Evolutionary conservation across 257 asterid species (phyloP), one percentile per base, ranked within the genome.

Genomic region (Solanum ahanhuiri): DNA sequence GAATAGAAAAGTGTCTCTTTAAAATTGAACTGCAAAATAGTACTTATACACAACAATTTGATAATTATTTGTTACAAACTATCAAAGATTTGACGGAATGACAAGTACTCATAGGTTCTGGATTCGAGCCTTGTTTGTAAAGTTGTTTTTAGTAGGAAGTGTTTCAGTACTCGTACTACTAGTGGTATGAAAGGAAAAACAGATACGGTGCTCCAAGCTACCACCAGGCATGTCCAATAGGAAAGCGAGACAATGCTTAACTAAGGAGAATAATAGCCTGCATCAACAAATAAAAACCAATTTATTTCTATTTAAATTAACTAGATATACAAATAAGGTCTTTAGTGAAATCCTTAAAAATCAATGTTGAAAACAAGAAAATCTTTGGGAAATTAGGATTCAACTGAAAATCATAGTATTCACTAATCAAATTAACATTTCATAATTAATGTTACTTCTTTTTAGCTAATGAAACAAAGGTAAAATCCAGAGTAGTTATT

Each of bases 91-190:
- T 7, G 9, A 37, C 41, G 9, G 9, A 37, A 37, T 37, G 41
- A 0, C 3, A 37, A 37, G 41, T 37, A 37, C 41, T 37, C 41
- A 37, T 58, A 58, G 66, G 2, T 58, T 58, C 20, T 0, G 31
- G 5, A 33, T 63, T 63, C 7, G 4, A 63, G 0, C 17, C 31
- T 63, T 2, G 8, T 4, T 1, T 10, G 17, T 7, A 23, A 0
- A 63, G 33, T 63, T 23, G 0, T 0, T 63, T 63, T 63, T n/a
- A 0, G 3, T 63, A n/a, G 70, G 8, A 63, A 10, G 31, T 1
- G 3, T n/a, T 63, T 63, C 4, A 63, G 12, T 9, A 63, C 70
- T n/a, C 0, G 2, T n/a, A 63, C 3, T 63, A 63, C 31, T 9
- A 1, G 6, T 45, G 54, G 54, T n/a, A 10, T 23, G 17, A n/a